Evolutionary conservation across 2,329 filamentous ascomycete genomes (phyloP), one percentile per base, ranked within the genome.

Genomic region (Lasiodiplodia gonubiensis): DNA sequence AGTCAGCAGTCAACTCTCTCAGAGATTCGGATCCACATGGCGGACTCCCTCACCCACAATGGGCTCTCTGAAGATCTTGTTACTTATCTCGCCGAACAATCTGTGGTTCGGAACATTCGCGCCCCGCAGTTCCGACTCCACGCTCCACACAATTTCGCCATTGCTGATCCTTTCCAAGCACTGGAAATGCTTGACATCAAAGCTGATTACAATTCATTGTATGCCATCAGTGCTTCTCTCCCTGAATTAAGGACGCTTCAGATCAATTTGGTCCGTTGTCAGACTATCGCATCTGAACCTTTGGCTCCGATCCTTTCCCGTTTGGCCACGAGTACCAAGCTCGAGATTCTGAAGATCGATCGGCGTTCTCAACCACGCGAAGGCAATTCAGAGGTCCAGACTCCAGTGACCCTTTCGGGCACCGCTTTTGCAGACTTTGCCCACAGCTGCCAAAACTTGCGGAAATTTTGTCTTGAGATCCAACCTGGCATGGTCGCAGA

Each of bases 121-220:
- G 48, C 30, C 4, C 46, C 49, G 18, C 42, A 52, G 49, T 39
- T 49, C 5, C 18, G 18, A 30, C 30, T 64, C 7, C 30, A 37
- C 25, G 30, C 46, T 18, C 46, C 46, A 33, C 27, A 4, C 18
- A 53, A 14, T 10, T 33, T 37, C n/a, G 18, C 23, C n/a, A 27
- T 21, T 30, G 11, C 33, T 59, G 18, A 25, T 11, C 21, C 60
- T 4, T 64, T 64, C 12, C 27, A 39, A 21, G 18, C n/a, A 23
- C 46, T 64, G 14, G 46, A 64, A 16, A 5, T 37, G 49, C 60
- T 64, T 53, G 60, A 64, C 6, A 53, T 49, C 30, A 64, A n/a
- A 35, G 42, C 46, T 39, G 49, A 64, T 52, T 64, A 64, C 33
- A 16, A 30, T 12, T 37, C 60, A 23, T 21, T 64, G 8, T n/a